Base-by-base conservation (phyloP, 148 eudicot genomes). In the Vaccinium corymbosum region DNA sequence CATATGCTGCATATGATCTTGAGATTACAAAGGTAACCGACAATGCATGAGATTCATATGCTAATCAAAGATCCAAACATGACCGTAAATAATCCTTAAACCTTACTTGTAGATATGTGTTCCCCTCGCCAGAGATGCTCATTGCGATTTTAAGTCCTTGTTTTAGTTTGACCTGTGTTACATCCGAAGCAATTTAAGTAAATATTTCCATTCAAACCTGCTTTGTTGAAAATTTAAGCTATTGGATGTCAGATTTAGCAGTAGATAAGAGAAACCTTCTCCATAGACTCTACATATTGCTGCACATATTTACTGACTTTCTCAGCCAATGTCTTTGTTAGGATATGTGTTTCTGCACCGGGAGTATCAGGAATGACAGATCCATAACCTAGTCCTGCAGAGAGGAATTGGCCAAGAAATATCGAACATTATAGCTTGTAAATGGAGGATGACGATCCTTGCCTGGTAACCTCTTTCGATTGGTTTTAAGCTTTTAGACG, bases 41-140 rank as follows among this genome's bases (percentile, higher is more conserved):
- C 27, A 66, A 25, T 25, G 72, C 11, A 66, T 11, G 35, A 14
- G 38, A 66, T 66, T 32, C 72, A 6, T 25, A 35, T 66, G 15
- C 35, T 66, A 66, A 66, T 25, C 72, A 32, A 25, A 27, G 35
- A 25, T 66, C 72, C 35, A 66, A 61, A 61, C 6, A 12, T 27
- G 16, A 66, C 72, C 35, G 50, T 42, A 4, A 76, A 10, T 0
- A 49, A 85, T 15, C 17, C 57, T 75, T 64, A 83, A 25, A 68
- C 46, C 84, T 83, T 85, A 93, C 98, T 90, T 95, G 97, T 85
- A 95, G 87, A 87, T 93, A 95, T 51, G 91, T 88, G 80, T 95
- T 95, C 83, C 98, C 98, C 83, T 93, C 97, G 71, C 94, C 84
- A 50, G 98, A 95, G 83, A 95, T 88, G 76, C 79, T 79, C 98